phyloP scores from a whole-genome alignment of 78 protist genomes.

The Dictyostelium capitatum region DNA sequence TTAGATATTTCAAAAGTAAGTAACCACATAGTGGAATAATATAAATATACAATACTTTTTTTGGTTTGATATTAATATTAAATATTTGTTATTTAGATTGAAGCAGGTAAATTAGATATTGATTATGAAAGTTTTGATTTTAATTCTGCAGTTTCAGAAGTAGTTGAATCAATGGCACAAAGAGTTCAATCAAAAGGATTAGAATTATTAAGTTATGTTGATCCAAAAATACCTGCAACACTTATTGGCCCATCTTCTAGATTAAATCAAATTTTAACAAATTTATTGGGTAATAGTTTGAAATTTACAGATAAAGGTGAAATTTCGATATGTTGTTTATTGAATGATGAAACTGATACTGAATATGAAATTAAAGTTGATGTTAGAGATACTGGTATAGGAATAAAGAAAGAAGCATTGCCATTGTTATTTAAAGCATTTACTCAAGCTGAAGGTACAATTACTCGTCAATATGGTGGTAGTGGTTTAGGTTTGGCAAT shows the following conservation, averaged over 20 bases:
- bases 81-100: slow-evolving; percentile 27
- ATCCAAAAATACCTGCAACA: slow-evolving; percentile 30
- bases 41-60: too few species aligned
- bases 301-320: slow-evolving; percentile 77
- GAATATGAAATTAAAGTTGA: slow-evolving; percentile 20
- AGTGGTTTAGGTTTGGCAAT: slow-evolving; percentile 66
- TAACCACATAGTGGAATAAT: too few species aligned
- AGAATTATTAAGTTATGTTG: slow-evolving; percentile 20
- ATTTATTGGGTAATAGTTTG: slow-evolving; percentile 54
- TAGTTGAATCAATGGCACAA: slow-evolving; percentile 69
- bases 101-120: slow-evolving; percentile 73
- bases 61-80: neutral
- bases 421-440: slow-evolving; percentile 74
- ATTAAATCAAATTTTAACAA: slow-evolving; percentile 69
- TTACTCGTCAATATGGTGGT: slow-evolving; percentile 65
- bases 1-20: slow-evolving; percentile 78
- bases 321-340: slow-evolving; percentile 32
- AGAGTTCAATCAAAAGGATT: slow-evolving; percentile 68
- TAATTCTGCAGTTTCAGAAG: slow-evolving; percentile 36
- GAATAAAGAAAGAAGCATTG: slow-evolving; percentile 62
- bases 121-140: slow-evolving; percentile 66
- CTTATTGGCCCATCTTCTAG: slow-evolving; percentile 40
- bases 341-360: neutral
- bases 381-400: slow-evolving; percentile 74
- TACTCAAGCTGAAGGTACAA: slow-evolving; percentile 72